Evolutionary conservation across 352 stramenopile species (phyloP).

Genomic region (Phytophthora constricta): DNA sequence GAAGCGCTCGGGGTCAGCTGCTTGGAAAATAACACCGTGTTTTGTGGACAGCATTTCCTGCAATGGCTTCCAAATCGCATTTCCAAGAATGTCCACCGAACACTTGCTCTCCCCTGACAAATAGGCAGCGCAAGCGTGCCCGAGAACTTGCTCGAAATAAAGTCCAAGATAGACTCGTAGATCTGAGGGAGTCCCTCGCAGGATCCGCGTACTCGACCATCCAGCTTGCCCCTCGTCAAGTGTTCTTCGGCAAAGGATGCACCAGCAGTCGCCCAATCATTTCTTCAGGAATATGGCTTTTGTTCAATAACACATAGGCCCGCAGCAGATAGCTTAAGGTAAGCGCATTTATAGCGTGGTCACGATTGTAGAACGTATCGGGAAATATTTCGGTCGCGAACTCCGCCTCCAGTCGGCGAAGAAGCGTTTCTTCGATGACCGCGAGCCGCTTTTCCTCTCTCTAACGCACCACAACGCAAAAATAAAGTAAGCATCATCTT

Average conservation of each 20-base stretch:
- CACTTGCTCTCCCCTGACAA: constrained; percentile 74
- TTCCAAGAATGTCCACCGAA: constrained; percentile 80
- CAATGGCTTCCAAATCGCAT: constrained; percentile 85
- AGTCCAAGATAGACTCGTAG: constrained; percentile 78
- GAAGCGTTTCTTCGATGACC: constrained; percentile 72
- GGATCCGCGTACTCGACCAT: constrained; percentile 72
- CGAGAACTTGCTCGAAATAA: constrained; percentile 74
- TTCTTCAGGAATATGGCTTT: constrained; percentile 79
- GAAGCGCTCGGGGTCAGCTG: constrained; percentile 78
- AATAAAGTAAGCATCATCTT: constrained; percentile 1
- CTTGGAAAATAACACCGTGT: constrained; percentile 83
- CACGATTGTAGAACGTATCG: constrained; percentile 87
- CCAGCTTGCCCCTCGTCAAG: constrained; percentile 78
- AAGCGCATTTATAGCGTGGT: constrained; percentile 69
- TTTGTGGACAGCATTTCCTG: constrained; percentile 72
- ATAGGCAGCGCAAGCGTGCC: constrained; percentile 64
- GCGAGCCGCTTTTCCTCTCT: constrained; percentile 75
- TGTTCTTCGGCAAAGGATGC: constrained; percentile 82
- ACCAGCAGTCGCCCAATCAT: constrained; percentile 84
- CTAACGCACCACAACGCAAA: constrained; percentile 28
- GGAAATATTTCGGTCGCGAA: constrained; percentile 88
- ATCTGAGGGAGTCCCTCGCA: constrained; percentile 78
- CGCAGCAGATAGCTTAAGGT: constrained; percentile 77
- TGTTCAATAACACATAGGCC: constrained; percentile 79
- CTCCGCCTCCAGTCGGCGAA: constrained; percentile 81